Conservation (phyloP, 116 monocot genomes). For the Dioscorea cayenensis region DNA sequence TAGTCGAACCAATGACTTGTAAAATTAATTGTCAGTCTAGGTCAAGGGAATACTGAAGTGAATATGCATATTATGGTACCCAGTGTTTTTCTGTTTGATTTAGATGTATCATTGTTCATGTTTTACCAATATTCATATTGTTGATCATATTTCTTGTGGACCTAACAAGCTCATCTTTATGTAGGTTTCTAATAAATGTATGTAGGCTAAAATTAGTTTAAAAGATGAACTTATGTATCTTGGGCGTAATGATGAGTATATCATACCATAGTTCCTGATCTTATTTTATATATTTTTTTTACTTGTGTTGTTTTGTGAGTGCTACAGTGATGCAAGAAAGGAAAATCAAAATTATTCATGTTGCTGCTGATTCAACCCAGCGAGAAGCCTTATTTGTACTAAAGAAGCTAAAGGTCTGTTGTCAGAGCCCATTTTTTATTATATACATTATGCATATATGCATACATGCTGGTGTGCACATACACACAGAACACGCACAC, state of each 20-base stretch:
- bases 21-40: no score
- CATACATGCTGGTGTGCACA: not conserved
- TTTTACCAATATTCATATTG: no score
- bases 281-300: not conserved
- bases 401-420: conserved; percentile 66
- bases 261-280: not conserved
- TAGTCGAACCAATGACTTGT: no score
- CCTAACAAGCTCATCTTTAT: no score
- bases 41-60: no score
- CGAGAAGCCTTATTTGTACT: conserved; percentile 59
- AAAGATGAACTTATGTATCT: not conserved
- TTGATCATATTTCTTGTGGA: no score
- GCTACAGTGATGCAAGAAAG: conserved; percentile 19
- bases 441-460: not conserved
- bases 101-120: no score
- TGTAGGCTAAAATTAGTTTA: no score
- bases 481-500: no score
- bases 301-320: not conserved
- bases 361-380: conserved; percentile 61
- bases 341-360: conserved; percentile 30
- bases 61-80: no score
- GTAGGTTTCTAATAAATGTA: no score
- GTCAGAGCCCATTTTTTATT: not conserved
- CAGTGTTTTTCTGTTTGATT: no score
- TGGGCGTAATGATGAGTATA: not conserved